Evolutionary conservation across 106 monocot species (phyloP), one percentile per base, ranked within the genome.

Genomic region (Xerophyta viscosa): DNA sequence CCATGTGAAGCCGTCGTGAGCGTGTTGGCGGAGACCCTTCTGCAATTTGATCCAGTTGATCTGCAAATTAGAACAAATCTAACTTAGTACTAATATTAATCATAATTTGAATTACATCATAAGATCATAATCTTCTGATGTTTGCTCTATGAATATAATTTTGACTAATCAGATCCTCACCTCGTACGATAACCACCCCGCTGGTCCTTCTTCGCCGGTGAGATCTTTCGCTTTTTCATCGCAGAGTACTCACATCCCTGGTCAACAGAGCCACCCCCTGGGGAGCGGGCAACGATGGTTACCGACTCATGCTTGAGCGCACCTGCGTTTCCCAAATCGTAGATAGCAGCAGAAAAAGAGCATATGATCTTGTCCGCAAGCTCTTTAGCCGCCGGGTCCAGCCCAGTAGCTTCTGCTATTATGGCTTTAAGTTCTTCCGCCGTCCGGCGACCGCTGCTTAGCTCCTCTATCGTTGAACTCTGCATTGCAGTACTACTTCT

Each of bases 1-100:
- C 87, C 87, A 87, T 17, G 54, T 39, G 8, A 68, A 56, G 0
- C 71, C 82, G 54, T 87, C 87, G 0, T 78, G 13, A 68, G 30
- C 3, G 60, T 75, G 1, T 52, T 31, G 3, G 74, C 21, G 29
- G 17, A 37, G 0, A 54, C 43, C 36, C 19, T 67, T 30, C n/a
- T 66, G 20, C 37, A 52, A 15, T 60, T 17, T 51, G 49, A 60
- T 14, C 53, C 41, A 6, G 48, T 30, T n/a, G 46, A 31, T 33
- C 77, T 87, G 59, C 29, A 63, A n/a, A 11, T 5, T 29, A 60
- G 31, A 62, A 15, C 41, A 27, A 17, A 41, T 12, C 14, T 57
- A 4, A 33, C 1, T 52, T 12, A 29, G 27, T 21, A 33, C n/a
- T 12, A 54, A n/a, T n/a, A n/a, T n/a, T n/a, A n/a, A n/a, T n/a